Base-by-base conservation (phyloP, 371 early-diverging fungal genomes). In the Saksenaea vasiformis region DNA sequence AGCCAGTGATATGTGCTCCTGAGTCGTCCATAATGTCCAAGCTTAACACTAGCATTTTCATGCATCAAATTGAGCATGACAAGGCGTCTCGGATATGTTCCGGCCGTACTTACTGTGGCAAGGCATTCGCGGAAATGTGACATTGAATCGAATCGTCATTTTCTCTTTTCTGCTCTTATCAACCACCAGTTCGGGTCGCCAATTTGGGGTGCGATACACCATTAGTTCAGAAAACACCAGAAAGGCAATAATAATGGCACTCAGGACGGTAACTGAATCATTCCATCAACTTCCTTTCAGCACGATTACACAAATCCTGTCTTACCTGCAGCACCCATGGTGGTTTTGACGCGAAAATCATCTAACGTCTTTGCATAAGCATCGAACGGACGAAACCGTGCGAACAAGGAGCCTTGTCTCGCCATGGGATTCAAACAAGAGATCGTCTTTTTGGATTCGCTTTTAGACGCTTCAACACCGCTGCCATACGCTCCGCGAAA, bases 361-460 rank as follows among this genome's bases (percentile, higher is more conserved):
- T 98, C 98, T 27, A 95, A 80, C 1, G 98, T 95, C 70, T 98
- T 98, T 17, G 98, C 98, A 69, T 96, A 98, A 11, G 94, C 95
- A 71, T 98, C 98, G 63, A 95, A 91, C 65, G 83, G 80, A 41
- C 84, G 79, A 54, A 90, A 76, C 57, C 84, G 73, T 39, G 74
- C 69, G 66, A 78, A 72, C 31, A 80, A 44, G 4, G 76, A 72
- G 31, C 78, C 78, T 67, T 77, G 71, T 60, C 59, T 63, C 51
- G 75, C 69, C 75, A 74, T 74, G 61, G 24, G 8, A 19, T 47
- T 3, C 31, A 31, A 31, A 31, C 4, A 31, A 4, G 31, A 31
- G 31, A 31, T 31, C 31, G 31, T 31, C 31, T 31, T 31, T 31
- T 31, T 31, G n/a, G n/a, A n/a, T n/a, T n/a, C n/a, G n/a, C n/a